Percentiles rank a stretch among this genome's conserved stretches.
These are phyloP conservation scores for Colletotrichum eremochloae DNA, from an alignment of 2,329 filamentous ascomycete genomes.

Conservation along the genomic window DNA sequence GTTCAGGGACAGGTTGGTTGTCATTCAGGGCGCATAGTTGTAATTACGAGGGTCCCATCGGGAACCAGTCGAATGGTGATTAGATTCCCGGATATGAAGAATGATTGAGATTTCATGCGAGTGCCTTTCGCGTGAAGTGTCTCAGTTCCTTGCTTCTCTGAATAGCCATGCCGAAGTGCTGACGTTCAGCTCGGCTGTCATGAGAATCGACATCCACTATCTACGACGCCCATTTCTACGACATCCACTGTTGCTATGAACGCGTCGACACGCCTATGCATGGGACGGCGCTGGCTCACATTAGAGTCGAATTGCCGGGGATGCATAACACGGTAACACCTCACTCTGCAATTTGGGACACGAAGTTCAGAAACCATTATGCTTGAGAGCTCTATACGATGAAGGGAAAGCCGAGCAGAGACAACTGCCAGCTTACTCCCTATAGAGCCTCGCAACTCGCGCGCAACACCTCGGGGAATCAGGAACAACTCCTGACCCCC, in stretches of 20 bases:
- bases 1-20: slow-evolving; percentile 30
- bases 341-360: background rate
- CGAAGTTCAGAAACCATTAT: background rate
- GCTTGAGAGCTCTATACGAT: background rate
- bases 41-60: slow-evolving; percentile 31
- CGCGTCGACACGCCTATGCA: background rate
- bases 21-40: slow-evolving; percentile 36
- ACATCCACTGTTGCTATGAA: background rate
- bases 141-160: background rate
- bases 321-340: background rate
- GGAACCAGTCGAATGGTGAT: slow-evolving; percentile 20
- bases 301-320: background rate
- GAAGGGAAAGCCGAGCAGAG: background rate
- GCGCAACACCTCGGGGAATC: background rate
- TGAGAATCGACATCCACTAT: background rate
- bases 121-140: background rate
- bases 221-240: background rate
- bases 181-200: background rate
- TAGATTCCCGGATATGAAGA: slow-evolving; percentile 23
- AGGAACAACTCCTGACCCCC: background rate
- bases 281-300: too few species aligned
- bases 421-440: background rate
- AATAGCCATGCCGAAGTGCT: too few species aligned
- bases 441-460: background rate
- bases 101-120: slow-evolving; percentile 4